Base-by-base conservation (phyloP, 2,329 filamentous ascomycete species). In the Volutella citrinella region DNA sequence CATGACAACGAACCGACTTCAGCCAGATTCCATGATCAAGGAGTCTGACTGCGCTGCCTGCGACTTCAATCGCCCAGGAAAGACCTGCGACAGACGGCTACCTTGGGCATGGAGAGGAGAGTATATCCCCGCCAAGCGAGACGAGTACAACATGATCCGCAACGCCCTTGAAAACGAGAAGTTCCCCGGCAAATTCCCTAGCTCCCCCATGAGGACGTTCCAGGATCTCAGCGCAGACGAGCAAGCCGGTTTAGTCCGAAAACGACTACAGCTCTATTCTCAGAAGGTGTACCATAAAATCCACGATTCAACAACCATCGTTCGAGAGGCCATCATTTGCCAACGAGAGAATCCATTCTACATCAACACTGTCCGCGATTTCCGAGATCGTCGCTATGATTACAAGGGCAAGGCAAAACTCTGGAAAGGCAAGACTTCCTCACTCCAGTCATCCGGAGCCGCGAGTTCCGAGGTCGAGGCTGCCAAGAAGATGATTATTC, bases 221-320 rank as follows among this genome's bases (percentile, higher is more conserved):
- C 80, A 89, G 43, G 88, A 97, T 13, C 68, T 98, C 13, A 70
- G 79, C 13, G 62, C 75, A 3, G 90, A 95, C 38, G 93, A 98
- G 55, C 91, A 95, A 62, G 82, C 90, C 1, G 66, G 55, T 2
- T 70, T 93, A 21, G 73, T 95, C 30, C 84, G 88, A 49, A 98
- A 97, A 56, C 82, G 93, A 20, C 68, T 98, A 29, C 88, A 91
- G 46, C 76, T 89, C 20, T 98, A 95, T 67, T 94, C 88, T 55
- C 95, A 97, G 61, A 98, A 98, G 65, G 95, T 98, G 45, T 98
- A 98, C 58, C 93, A 98, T 73, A 98, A 97, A 62, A 97, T 98
- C 40, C 90, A 95, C 61, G 93, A 97, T 43, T 85, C 87, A 10
- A 95, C 84, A 30, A 97, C 87, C 0, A 93, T 94, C 38, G 84